Conservation (phyloP, 495 filamentous ascomycete genomes). For the Penicillium parvum region DNA sequence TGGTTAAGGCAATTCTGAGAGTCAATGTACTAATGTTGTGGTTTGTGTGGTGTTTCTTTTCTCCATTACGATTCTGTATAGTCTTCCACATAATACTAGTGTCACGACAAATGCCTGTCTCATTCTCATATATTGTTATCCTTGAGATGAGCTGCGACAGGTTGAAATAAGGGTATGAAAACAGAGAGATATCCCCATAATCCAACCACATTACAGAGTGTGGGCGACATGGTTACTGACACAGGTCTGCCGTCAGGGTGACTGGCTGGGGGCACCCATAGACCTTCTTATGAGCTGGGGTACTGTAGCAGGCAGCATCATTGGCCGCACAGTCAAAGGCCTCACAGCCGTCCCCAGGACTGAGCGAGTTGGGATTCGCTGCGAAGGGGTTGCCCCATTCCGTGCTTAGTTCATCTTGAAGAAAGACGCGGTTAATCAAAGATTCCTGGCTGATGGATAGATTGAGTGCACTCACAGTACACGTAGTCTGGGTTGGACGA, state of each 20-base stretch:
- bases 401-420: constrained; percentile 26
- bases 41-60: neutral
- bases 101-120: constrained; percentile 8
- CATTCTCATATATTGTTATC: constrained; percentile 1
- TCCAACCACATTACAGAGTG: constrained; percentile 2
- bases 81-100: constrained; percentile 3
- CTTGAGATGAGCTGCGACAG: constrained; percentile 3
- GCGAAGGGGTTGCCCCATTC: constrained; percentile 31
- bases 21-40: no score
- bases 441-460: constrained; percentile 3
- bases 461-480: constrained; percentile 24
- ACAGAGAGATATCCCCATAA: constrained; percentile 6
- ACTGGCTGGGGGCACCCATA: constrained; percentile 29
- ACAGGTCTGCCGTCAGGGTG: constrained; percentile 19
- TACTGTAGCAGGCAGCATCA: constrained; percentile 28
- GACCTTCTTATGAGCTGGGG: constrained; percentile 26
- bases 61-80: neutral
- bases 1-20: no score
- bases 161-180: constrained; percentile 10
- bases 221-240: constrained; percentile 14
- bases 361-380: constrained; percentile 24
- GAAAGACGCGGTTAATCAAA: constrained; percentile 8
- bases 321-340: constrained; percentile 27
- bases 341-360: constrained; percentile 26
- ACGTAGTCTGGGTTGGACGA: constrained; percentile 26